These are phyloP conservation scores for Wolfiporia cocos DNA, from an alignment of 1,284 basidiomycete species.

Conservation along the genomic window DNA sequence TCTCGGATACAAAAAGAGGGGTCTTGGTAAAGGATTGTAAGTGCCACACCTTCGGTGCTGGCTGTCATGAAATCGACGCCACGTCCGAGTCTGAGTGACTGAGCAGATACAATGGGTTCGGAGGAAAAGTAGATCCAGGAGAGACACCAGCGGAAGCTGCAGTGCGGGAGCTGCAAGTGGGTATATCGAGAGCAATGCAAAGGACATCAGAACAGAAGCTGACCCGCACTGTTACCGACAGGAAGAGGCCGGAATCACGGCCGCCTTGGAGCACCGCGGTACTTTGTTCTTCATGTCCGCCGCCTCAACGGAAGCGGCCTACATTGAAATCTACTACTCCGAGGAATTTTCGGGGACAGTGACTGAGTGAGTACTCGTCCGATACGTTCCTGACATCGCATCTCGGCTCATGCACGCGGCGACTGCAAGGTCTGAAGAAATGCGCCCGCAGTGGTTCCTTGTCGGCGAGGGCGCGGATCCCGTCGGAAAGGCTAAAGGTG, in stretches of 20 bases:
- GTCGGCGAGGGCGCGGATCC: slow-evolving; percentile 14
- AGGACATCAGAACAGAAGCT: too few species aligned
- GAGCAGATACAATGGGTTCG: slow-evolving; percentile 70
- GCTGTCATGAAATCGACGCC: not conserved
- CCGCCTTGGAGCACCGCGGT: slow-evolving; percentile 52
- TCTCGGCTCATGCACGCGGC: not conserved
- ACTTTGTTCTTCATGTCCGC: slow-evolving; percentile 53
- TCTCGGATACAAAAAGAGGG: slow-evolving; percentile 68
- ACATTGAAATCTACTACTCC: slow-evolving; percentile 63
- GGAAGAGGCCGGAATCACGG: slow-evolving; percentile 76
- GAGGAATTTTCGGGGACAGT: slow-evolving; percentile 45
- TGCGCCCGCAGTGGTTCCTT: slow-evolving; percentile 64
- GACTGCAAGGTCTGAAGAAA: slow-evolving; percentile 70
- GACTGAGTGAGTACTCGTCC: slow-evolving; percentile 45
- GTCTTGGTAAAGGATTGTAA: slow-evolving; percentile 57
- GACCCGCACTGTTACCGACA: slow-evolving; percentile 23
- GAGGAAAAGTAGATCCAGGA: slow-evolving; percentile 63
- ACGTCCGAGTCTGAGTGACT: not conserved
- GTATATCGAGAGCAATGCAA: not conserved
- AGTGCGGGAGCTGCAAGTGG: slow-evolving; percentile 55
- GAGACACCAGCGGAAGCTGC: slow-evolving; percentile 61
- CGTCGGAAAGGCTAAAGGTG: not conserved
- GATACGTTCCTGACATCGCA: not conserved
- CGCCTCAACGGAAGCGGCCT: slow-evolving; percentile 48
- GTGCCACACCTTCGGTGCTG: slow-evolving; percentile 17